phyloP scores from a whole-genome alignment of 176 grass and related monocot genomes.

The Calamus simplicifolius region DNA sequence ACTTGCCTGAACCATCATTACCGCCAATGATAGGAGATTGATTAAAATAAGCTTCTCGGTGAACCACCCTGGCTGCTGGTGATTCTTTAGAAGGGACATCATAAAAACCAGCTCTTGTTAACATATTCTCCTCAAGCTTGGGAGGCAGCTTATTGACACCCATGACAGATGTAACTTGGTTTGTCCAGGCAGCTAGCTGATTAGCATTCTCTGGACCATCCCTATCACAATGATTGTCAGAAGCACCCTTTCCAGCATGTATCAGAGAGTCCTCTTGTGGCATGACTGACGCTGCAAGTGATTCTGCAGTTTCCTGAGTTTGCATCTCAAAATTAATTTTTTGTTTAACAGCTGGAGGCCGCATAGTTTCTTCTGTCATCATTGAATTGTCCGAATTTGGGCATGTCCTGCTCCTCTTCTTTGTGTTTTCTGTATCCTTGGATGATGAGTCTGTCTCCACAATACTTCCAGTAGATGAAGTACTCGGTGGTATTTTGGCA shows the following conservation, averaged over 20 bases:
- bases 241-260: constrained; percentile 29
- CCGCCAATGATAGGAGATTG: not conserved
- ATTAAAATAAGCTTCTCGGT: constrained; percentile 9
- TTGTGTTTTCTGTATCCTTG: constrained; percentile 50
- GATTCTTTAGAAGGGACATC: constrained; percentile 43
- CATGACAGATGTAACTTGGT: constrained; percentile 34
- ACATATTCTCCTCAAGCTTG: constrained; percentile 22
- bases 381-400: constrained; percentile 43
- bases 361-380: constrained; percentile 42
- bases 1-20: not conserved
- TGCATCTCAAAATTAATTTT: constrained; percentile 30
- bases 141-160: constrained; percentile 28
- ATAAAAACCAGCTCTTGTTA: constrained; percentile 13
- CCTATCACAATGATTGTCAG: constrained; percentile 23
- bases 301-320: constrained; percentile 26
- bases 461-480: constrained; percentile 68
- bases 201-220: constrained; percentile 34
- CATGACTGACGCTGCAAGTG: constrained; percentile 23
- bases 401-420: constrained; percentile 49
- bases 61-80: constrained; percentile 11
- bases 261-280: constrained; percentile 26
- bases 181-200: constrained; percentile 29
- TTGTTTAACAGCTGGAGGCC: constrained; percentile 18
- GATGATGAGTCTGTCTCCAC: constrained; percentile 59
- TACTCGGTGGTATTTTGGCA: constrained; percentile 27